phyloP scores from a whole-genome alignment of 345 rosid genomes.

The Lagerstroemia speciosa region DNA sequence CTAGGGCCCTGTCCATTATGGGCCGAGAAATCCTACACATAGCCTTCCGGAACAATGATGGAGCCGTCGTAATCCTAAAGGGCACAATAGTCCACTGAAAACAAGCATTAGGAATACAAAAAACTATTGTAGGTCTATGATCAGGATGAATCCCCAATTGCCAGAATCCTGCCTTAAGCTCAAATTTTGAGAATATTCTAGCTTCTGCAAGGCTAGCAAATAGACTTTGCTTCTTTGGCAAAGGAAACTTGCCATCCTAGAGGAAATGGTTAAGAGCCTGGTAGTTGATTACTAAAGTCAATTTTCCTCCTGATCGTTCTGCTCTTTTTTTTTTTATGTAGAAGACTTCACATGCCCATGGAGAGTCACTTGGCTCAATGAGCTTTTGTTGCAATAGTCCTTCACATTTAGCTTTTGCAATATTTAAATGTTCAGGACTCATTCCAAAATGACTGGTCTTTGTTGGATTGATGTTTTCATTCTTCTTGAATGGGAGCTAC shows the following conservation, averaged over 20 bases:
- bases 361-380: not conserved
- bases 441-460: not conserved
- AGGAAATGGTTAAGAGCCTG: too few species aligned
- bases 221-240: not conserved
- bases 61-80: conserved; percentile 4
- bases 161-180: not conserved
- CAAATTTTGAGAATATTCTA: not conserved
- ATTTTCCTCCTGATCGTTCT: not conserved
- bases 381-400: too few species aligned
- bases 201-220: not conserved
- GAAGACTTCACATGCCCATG: conserved; percentile 4
- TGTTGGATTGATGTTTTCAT: not conserved
- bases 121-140: not conserved
- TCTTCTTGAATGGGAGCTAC: too few species aligned
- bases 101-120: not conserved
- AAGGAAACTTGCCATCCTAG: conserved; percentile 5
- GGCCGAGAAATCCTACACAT: not conserved
- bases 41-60: not conserved
- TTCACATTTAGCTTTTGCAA: not conserved
- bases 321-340: not conserved
- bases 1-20: not conserved
- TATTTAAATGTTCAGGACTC: not conserved
- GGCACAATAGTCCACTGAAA: not conserved
- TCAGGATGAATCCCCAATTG: not conserved
- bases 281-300: not conserved